These are phyloP conservation scores for Aureobasidium sp. DNA, from an alignment of 2,329 filamentous ascomycete genomes.

Conservation along the genomic window DNA sequence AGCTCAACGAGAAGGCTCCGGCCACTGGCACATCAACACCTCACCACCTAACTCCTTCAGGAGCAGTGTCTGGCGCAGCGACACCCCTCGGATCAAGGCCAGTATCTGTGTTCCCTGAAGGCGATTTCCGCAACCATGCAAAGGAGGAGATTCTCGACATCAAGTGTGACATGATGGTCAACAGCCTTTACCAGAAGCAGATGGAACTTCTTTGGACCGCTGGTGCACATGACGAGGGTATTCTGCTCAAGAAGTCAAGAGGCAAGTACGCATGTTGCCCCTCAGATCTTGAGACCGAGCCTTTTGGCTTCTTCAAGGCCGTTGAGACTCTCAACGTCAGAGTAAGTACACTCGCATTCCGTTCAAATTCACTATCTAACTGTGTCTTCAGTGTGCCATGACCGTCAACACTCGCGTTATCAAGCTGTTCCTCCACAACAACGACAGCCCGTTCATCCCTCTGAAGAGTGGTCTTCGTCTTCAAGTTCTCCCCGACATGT, in stretches of 20 bases:
- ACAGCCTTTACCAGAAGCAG: slow-evolving; percentile 54
- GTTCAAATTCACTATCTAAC: not conserved
- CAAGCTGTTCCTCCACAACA: slow-evolving; percentile 48
- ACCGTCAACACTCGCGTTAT: slow-evolving; percentile 59
- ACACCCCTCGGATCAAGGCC: slow-evolving; percentile 25
- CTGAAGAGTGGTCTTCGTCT: slow-evolving; percentile 49
- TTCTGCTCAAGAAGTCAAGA: slow-evolving; percentile 45
- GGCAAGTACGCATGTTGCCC: slow-evolving; percentile 45
- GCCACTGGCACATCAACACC: slow-evolving; percentile 9
- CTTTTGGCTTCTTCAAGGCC: slow-evolving; percentile 42
- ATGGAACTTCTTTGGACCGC: slow-evolving; percentile 46
- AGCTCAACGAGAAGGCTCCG: slow-evolving; percentile 1
- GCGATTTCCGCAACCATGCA: slow-evolving; percentile 29
- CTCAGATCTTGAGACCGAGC: slow-evolving; percentile 35
- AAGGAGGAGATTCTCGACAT: slow-evolving; percentile 42
- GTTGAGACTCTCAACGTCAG: slow-evolving; percentile 44
- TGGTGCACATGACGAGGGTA: slow-evolving; percentile 42
- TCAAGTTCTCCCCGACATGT: slow-evolving; percentile 52
- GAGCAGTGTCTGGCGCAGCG: not conserved
- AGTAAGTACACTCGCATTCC: slow-evolving; percentile 29
- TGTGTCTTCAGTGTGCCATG: slow-evolving; percentile 49
- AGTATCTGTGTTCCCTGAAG: slow-evolving; percentile 26
- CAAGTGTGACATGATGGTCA: slow-evolving; percentile 54
- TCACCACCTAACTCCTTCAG: not conserved
- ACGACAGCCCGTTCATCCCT: slow-evolving; percentile 47